phyloP scores from a whole-genome alignment of 179 eudicot species.

The Sideroxylon spinosum region DNA sequence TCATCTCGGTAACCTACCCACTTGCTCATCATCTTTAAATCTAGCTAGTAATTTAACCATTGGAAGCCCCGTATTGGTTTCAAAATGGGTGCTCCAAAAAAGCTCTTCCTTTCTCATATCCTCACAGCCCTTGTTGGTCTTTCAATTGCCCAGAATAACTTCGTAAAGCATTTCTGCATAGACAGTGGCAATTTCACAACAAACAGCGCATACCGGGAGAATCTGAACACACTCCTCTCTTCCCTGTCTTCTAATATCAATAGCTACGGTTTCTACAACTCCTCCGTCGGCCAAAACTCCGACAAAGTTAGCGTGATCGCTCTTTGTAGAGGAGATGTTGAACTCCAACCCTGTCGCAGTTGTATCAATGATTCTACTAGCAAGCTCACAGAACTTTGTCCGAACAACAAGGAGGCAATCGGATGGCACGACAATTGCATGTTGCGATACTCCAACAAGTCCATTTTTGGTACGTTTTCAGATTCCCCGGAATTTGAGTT shows the following conservation, averaged over 20 bases:
- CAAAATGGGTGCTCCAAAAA: background rate
- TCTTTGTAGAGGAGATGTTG: conserved; percentile 43
- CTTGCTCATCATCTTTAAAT: too few species aligned
- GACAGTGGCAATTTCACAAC: conserved; percentile 14
- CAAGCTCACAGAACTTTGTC: conserved; percentile 17
- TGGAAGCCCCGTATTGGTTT: too few species aligned
- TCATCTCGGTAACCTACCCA: too few species aligned
- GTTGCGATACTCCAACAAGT: conserved; percentile 23
- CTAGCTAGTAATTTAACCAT: too few species aligned
- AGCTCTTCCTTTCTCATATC: background rate
- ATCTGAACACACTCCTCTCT: conserved; percentile 30
- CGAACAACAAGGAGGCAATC: conserved; percentile 14
- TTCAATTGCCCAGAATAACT: background rate
- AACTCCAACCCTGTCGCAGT: conserved; percentile 18
- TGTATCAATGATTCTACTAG: conserved; percentile 20
- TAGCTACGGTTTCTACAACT: conserved; percentile 13
- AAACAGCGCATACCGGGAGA: conserved; percentile 25
- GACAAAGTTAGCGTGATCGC: conserved; percentile 7
- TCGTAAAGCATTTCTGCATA: background rate
- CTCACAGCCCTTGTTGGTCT: conserved; percentile 2
- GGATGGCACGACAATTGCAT: conserved; percentile 19
- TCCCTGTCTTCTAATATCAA: conserved; percentile 19
- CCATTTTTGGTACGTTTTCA: background rate
- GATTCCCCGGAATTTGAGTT: fast-evolving
- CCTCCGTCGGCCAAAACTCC: conserved; percentile 1